Evolutionary conservation across 2,329 filamentous ascomycete species (phyloP), one percentile per base, ranked within the genome.

Genomic region (Microsporum ferrugineum): DNA sequence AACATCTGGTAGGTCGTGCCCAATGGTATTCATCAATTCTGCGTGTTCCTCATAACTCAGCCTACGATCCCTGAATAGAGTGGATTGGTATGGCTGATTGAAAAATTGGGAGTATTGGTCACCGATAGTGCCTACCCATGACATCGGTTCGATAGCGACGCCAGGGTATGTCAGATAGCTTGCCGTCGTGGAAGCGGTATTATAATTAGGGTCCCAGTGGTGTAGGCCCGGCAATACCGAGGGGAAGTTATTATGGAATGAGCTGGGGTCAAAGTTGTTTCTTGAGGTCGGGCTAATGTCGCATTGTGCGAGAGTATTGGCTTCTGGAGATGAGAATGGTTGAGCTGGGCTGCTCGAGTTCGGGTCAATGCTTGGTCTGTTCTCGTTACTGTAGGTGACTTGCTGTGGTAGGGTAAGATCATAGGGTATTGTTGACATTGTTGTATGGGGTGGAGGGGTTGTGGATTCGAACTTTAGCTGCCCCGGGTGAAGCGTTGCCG

Each of bases 21-120:
- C 88, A 38, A 95, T 80, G 57, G 85, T 85, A 60, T 86, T 84
- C 87, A 95, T 90, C 41, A 95, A 77, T 76, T 95, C 88, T 64
- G 86, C 76, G 73, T 94, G 89, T 73, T 95, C 89, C 68, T 89
- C 83, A 65, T 91, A 87, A 62, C 85, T 91, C 36, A 95, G 77
- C 62, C 79, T 79, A 81, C 89, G 68, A 84, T 84, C 62, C 80
- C 82, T 70, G 82, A 81, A 71, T 64, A 75, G 68, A 69, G 78
- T 72, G 63, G 75, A 70, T 34, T 75, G 75, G 61, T 75, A 76
- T 8, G 75, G 73, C 53, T 78, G 76, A 49, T 76, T 74, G 65
- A 76, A 75, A 63, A 78, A 78, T 51, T 77, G 75, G 17, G 76
- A 78, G 62, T 78, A 78, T 59, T 78, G 76, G 55, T 77, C 75